phyloP scores from a whole-genome alignment of 1,284 basidiomycete genomes.

The Ganoderma sinense region DNA sequence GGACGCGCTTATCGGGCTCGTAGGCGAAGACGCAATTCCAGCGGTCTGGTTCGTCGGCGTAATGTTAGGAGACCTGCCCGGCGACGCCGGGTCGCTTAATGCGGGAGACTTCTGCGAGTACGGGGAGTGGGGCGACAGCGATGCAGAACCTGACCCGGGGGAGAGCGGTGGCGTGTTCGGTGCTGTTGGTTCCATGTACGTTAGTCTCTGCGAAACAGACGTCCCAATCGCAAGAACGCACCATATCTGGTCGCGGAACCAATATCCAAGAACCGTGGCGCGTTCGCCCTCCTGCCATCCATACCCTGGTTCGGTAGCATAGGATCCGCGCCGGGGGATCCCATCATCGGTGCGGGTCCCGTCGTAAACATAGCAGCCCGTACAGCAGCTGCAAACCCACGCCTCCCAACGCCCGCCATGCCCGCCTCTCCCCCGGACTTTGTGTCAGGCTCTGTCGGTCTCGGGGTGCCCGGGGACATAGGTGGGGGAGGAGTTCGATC shows the following conservation, averaged over 20 bases:
- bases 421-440: constrained; percentile 82
- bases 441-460: constrained; percentile 59
- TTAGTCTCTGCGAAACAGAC: neutral
- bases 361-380: constrained; percentile 68
- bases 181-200: constrained; percentile 15
- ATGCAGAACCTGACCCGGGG: constrained; percentile 42
- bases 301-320: constrained; percentile 37
- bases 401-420: constrained; percentile 89
- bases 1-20: constrained; percentile 28
- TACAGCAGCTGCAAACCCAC: constrained; percentile 85
- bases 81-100: constrained; percentile 17
- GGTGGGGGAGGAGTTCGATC: constrained; percentile 26
- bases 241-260: constrained; percentile 38
- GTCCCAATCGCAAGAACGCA: constrained; percentile 19
- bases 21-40: constrained; percentile 39
- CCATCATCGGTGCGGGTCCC: constrained; percentile 17
- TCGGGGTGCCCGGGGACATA: constrained; percentile 18
- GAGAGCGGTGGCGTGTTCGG: constrained; percentile 45
- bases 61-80: constrained; percentile 27
- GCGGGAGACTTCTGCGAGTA: constrained; percentile 41
- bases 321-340: constrained; percentile 11
- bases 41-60: constrained; percentile 35
- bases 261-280: constrained; percentile 63
- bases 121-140: constrained; percentile 45
- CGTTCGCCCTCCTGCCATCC: constrained; percentile 49